Evolutionary conservation across 352 stramenopile genomes (phyloP), one percentile per base, ranked within the genome.

Genomic region (Pythium graminicola): DNA sequence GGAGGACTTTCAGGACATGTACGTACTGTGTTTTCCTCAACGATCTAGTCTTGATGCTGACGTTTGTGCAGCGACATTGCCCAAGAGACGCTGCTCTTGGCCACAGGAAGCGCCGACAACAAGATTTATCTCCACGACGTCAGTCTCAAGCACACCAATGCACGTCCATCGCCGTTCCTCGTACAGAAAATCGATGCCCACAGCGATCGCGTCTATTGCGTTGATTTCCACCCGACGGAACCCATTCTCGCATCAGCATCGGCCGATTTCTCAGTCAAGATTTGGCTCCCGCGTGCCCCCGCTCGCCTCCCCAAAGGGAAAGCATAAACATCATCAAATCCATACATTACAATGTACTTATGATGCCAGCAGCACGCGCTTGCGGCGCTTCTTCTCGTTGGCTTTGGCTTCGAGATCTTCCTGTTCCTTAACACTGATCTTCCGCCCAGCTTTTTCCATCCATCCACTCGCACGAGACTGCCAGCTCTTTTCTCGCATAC

Each of bases 341-440:
- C 29, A 40, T 27, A 16, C 29, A 41, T 8, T 20, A 22, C 16
- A 29, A 27, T 54, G 28, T 54, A 27, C 33, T 60, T 56, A 81
- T 22, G 60, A 65, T 13, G 69, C 74, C 29, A 89, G 57, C 36
- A 89, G 53, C 27, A 81, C 64, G 24, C 71, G 70, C 64, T 87
- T 87, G 32, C 79, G 70, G 26, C 76, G 71, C 28, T 84, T 85
- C 60, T 86, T 88, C 50, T 85, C 74, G 38, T 82, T 85, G 10
- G 69, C 62, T 46, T 85, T 73, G 33, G 77, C 80, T 54, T 89
- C 84, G 8, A 72, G 69, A 59, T 97, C 86, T 62, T 97, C 86
- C 52, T 90, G 73, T 65, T 93, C 76, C 62, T 97, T 97, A 28
- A 96, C 72, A 6, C 90, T 67, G 56, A 97, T 76, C 64, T 97